phyloP scores from a whole-genome alignment of 2,329 filamentous ascomycete genomes.

The Exophiala sideris region DNA sequence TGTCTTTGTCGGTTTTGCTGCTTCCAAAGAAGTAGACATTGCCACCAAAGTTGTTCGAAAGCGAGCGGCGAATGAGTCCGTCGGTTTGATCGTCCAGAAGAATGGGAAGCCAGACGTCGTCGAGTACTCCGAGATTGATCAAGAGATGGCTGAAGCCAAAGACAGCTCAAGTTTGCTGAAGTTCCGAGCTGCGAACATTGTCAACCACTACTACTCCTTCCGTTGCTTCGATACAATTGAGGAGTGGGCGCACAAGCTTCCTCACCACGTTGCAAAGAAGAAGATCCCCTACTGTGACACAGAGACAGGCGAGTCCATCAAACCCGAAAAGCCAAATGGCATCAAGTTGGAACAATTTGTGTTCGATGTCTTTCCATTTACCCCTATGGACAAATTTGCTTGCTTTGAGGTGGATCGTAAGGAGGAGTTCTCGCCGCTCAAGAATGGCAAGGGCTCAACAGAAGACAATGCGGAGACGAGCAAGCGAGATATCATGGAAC shows the following conservation, averaged over 20 bases:
- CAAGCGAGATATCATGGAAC: constrained; percentile 81
- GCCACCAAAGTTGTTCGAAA: constrained; percentile 99
- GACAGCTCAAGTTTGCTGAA: constrained; percentile 82
- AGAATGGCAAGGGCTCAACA: constrained; percentile 81
- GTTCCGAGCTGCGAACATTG: constrained; percentile 97
- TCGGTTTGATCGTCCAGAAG: constrained; percentile 90
- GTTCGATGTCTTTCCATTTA: constrained; percentile 94
- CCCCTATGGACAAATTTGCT: constrained; percentile 83
- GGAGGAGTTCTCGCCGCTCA: constrained; percentile 96
- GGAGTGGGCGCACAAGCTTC: constrained; percentile 77
- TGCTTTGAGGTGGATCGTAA: constrained; percentile 94
- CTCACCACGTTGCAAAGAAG: constrained; percentile 95
- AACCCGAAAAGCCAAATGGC: constrained; percentile 92
- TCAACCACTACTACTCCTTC: constrained; percentile 99
- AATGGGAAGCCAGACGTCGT: constrained; percentile 96
- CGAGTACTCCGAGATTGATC: constrained; percentile 96
- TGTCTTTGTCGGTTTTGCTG: constrained; percentile 89
- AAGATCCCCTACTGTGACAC: constrained; percentile 89
- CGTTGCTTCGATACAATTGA: constrained; percentile 88
- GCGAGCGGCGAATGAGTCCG: constrained; percentile 91
- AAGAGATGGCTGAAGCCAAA: constrained; percentile 80
- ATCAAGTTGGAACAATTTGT: constrained; percentile 99
- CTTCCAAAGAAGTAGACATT: constrained; percentile 84
- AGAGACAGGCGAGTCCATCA: constrained; percentile 72
- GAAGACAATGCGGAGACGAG: constrained; percentile 95